These are phyloP conservation scores for Rhodotorula kratochvilovae DNA, from an alignment of 768 basidiomycete species.

Conservation along the genomic window DNA sequence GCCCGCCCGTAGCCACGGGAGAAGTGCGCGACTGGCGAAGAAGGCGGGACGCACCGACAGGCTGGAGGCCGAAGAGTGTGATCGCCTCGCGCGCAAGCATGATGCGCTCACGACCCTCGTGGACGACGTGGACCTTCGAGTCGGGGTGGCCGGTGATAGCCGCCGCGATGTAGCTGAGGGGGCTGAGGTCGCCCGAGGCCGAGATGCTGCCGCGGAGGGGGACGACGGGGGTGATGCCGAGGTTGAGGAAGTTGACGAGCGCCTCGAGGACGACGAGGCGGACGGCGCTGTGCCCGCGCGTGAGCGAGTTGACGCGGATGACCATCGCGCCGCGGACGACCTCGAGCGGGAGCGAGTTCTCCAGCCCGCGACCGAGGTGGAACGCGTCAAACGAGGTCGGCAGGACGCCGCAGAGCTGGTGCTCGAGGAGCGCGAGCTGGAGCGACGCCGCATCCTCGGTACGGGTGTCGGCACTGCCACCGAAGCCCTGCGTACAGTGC, in stretches of 20 bases:
- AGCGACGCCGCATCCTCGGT: conserved; percentile 69
- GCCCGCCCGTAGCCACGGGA: too few relatives aligned
- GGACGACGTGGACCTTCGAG: conserved; percentile 56
- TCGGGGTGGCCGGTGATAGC: conserved; percentile 73
- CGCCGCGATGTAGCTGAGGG: conserved; percentile 74
- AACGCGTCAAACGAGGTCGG: conserved; percentile 27
- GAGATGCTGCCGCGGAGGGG: conserved; percentile 79
- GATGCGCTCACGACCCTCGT: conserved; percentile 32
- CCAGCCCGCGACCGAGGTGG: conserved; percentile 51
- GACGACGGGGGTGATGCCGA: conserved; percentile 65
- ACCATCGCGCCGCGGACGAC: conserved; percentile 86
- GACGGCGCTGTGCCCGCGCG: conserved; percentile 81
- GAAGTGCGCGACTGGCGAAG: too few relatives aligned
- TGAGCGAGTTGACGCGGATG: conserved; percentile 80
- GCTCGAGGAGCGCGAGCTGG: conserved; percentile 62
- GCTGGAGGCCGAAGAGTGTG: conserved; percentile 56
- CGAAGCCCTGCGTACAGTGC: conserved; percentile 61
- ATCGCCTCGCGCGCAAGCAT: conserved; percentile 45
- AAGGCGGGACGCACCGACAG: conserved; percentile 53
- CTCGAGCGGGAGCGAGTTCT: conserved; percentile 67
- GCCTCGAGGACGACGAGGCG: conserved; percentile 73
- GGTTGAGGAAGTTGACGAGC: conserved; percentile 66
- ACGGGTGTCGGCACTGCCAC: conserved; percentile 77
- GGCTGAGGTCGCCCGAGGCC: conserved; percentile 58
- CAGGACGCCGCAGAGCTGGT: conserved; percentile 70